These are phyloP conservation scores for Coccomyxa subellipsoidea DNA, from an alignment of 163 green algal genomes.

Conservation along the genomic window DNA sequence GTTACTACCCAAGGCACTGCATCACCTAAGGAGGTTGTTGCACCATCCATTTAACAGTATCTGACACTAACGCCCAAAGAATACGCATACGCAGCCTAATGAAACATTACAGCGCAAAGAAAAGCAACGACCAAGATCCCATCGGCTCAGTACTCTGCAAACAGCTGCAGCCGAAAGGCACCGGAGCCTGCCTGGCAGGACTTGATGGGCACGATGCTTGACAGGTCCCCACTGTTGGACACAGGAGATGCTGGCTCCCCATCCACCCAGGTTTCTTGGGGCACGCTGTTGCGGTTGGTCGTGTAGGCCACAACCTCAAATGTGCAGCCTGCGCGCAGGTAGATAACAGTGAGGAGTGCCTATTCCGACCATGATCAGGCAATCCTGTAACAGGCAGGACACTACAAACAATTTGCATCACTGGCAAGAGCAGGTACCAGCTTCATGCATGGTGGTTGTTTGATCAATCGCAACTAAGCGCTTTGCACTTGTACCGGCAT, in stretches of 20 bases:
- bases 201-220: slow-evolving; percentile 46
- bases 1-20: neutral
- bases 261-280: slow-evolving; percentile 32
- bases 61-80: neutral
- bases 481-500: neutral
- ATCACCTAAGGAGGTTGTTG: neutral
- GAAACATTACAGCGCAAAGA: no score
- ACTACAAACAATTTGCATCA: no score
- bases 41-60: neutral
- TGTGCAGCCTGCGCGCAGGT: slow-evolving; percentile 27
- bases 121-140: neutral
- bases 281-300: slow-evolving; percentile 4
- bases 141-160: slow-evolving; percentile 15
- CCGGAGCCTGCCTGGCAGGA: slow-evolving; percentile 33
- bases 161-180: slow-evolving; percentile 41
- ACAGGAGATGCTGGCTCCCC: slow-evolving; percentile 10
- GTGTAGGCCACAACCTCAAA: slow-evolving; percentile 46
- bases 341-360: no score
- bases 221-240: neutral
- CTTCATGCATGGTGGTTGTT: no score
- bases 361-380: no score
- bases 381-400: no score
- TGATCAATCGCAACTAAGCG: no score
- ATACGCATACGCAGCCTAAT: neutral
- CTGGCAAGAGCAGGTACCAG: no score